These are phyloP conservation scores for Nothophoma quercina DNA, from an alignment of 2,329 filamentous ascomycete species.

Conservation along the genomic window DNA sequence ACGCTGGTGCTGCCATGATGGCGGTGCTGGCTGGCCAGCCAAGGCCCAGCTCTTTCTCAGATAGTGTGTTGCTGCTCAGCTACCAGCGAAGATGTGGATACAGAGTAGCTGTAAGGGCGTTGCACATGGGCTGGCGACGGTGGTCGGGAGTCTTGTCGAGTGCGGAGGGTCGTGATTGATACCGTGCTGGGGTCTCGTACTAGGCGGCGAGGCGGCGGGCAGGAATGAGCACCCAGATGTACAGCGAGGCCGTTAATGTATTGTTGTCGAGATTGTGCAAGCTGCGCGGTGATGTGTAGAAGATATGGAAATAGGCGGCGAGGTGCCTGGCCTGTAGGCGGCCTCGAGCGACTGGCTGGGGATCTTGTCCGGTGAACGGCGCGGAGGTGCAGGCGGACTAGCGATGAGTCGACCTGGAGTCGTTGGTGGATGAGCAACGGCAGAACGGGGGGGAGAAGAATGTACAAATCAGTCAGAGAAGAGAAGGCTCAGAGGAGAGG, in stretches of 20 bases:
- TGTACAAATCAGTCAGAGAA: constrained; percentile 10
- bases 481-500: constrained; percentile 13
- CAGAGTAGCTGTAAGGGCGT: constrained; percentile 46
- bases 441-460: constrained; percentile 10
- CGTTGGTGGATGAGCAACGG: neutral
- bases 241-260: constrained; percentile 1
- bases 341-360: constrained; percentile 14
- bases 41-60: constrained; percentile 24
- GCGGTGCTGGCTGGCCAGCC: constrained; percentile 42
- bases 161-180: constrained; percentile 9
- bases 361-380: constrained; percentile 13
- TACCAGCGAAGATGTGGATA: constrained; percentile 51
- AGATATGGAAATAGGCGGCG: neutral
- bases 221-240: constrained; percentile 23
- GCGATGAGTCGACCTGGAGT: constrained; percentile 10
- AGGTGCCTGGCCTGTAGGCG: constrained; percentile 17
- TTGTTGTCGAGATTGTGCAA: neutral
- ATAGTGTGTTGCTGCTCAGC: constrained; percentile 21
- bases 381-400: constrained; percentile 14
- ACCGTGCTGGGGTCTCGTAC: constrained; percentile 15
- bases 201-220: constrained; percentile 8
- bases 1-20: constrained; percentile 46
- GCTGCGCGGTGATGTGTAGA: neutral
- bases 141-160: constrained; percentile 2
- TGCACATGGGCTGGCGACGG: constrained; percentile 46